These are phyloP conservation scores for Nemania bipapillata DNA, from an alignment of 2,329 filamentous ascomycete genomes.

Conservation along the genomic window DNA sequence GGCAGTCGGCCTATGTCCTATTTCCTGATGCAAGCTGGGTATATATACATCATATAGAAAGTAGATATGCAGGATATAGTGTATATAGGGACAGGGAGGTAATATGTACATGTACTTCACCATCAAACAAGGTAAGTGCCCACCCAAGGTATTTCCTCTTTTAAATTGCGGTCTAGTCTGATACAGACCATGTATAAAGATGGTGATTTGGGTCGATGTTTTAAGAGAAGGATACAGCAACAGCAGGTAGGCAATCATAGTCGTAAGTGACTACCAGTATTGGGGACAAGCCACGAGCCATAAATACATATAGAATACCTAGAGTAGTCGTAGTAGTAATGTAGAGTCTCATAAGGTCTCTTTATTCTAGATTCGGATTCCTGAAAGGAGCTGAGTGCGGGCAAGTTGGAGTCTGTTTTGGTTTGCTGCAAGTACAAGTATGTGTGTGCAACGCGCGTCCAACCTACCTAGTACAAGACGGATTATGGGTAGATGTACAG, in stretches of 20 bases:
- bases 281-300: neutral
- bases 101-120: neutral
- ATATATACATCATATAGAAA: neutral
- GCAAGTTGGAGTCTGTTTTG: conserved; percentile 20
- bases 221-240: neutral
- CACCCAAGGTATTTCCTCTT: conserved; percentile 3
- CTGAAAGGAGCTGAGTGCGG: conserved; percentile 10
- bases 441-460: conserved; percentile 24
- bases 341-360: conserved; percentile 15
- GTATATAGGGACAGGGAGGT: neutral
- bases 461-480: conserved; percentile 4
- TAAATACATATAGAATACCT: neutral
- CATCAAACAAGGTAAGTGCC: neutral
- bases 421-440: neutral
- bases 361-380: conserved; percentile 18
- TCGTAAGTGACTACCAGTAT: neutral
- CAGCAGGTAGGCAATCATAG: too few species aligned
- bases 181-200: conserved; percentile 21
- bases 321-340: conserved; percentile 8
- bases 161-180: conserved; percentile 29
- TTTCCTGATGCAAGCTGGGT: neutral
- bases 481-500: neutral
- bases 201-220: too few species aligned
- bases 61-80: neutral
- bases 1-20: conserved; percentile 10